phyloP scores from a whole-genome alignment of 129 eudicot genomes.

The Glebionis coronaria region DNA sequence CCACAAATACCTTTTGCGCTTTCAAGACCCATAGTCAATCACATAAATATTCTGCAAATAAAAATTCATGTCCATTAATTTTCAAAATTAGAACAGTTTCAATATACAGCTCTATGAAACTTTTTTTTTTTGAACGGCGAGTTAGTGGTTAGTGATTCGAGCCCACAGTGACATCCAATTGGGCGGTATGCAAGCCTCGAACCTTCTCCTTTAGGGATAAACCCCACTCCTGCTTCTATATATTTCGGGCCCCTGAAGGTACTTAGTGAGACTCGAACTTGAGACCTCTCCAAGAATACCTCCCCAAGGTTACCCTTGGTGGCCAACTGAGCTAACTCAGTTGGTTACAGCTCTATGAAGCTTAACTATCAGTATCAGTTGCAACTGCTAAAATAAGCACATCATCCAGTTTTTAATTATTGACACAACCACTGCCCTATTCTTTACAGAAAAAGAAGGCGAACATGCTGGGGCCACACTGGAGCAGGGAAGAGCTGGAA shows the following conservation, averaged over 20 bases:
- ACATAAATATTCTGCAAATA: neutral
- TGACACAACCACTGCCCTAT: slow-evolving; percentile 19
- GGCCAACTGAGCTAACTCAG: no score
- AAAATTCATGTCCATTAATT: slow-evolving; percentile 5
- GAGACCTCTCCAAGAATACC: no score
- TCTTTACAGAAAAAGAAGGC: slow-evolving; percentile 76
- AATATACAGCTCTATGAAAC: slow-evolving; percentile 7
- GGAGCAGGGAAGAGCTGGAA: slow-evolving; percentile 88
- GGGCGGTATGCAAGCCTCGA: no score
- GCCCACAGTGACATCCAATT: no score
- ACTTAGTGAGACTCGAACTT: no score
- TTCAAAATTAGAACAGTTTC: neutral
- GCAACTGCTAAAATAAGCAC: slow-evolving; percentile 25
- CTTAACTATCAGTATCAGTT: slow-evolving; percentile 7
- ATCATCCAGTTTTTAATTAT: neutral
- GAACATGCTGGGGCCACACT: slow-evolving; percentile 81
- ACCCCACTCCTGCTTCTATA: no score
- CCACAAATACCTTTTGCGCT: slow-evolving; percentile 11
- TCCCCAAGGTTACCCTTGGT: no score
- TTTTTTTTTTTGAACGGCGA: no score
- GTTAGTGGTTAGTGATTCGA: no score
- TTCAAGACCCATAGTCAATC: slow-evolving; percentile 5
- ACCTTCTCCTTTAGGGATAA: no score
- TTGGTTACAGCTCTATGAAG: slow-evolving; percentile 12
- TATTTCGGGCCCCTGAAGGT: no score